These are phyloP conservation scores for Penicillium sp. DNA, from an alignment of 2,329 filamentous ascomycete species.

Conservation along the genomic window DNA sequence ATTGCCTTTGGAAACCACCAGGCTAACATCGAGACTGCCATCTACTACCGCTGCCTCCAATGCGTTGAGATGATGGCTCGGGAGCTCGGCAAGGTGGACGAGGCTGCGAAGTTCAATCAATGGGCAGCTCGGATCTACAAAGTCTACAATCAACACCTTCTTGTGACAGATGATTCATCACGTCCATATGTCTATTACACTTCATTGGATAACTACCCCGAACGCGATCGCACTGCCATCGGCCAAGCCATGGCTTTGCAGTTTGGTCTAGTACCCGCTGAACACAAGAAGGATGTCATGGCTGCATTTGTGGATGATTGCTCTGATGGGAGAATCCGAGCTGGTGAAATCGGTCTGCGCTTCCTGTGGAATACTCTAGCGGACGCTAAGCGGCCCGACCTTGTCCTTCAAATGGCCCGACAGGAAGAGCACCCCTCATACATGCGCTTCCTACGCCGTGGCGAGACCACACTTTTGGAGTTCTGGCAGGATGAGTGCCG, in stretches of 20 bases:
- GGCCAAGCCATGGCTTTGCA: slow-evolving; percentile 34
- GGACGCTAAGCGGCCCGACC: slow-evolving; percentile 30
- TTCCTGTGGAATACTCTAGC: slow-evolving; percentile 33
- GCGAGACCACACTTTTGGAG: slow-evolving; percentile 72
- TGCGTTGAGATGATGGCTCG: slow-evolving; percentile 33
- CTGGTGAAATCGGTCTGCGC: slow-evolving; percentile 33
- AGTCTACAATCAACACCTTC: slow-evolving; percentile 32
- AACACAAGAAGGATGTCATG: slow-evolving; percentile 27
- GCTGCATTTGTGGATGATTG: slow-evolving; percentile 30
- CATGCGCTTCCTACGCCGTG: slow-evolving; percentile 55
- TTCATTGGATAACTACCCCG: slow-evolving; percentile 28
- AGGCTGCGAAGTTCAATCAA: slow-evolving; percentile 22
- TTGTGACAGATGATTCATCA: slow-evolving; percentile 24
- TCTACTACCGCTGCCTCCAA: slow-evolving; percentile 35
- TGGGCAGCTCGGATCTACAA: slow-evolving; percentile 31
- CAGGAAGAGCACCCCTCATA: slow-evolving; percentile 58
- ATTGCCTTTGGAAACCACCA: slow-evolving; percentile 37
- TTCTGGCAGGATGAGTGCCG: slow-evolving; percentile 86
- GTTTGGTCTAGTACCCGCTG: slow-evolving; percentile 26
- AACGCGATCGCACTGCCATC: slow-evolving; percentile 28
- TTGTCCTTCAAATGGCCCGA: slow-evolving; percentile 46
- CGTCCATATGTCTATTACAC: slow-evolving; percentile 32
- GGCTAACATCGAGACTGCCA: slow-evolving; percentile 36
- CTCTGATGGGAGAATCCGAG: slow-evolving; percentile 27
- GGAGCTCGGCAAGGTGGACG: slow-evolving; percentile 27